A percentile compares a stretch with the other conserved stretches of the same genome.
These are phyloP conservation scores for Bipolaris victoriae DNA, from an alignment of 2,329 filamentous ascomycete species.

Conservation along the genomic window DNA sequence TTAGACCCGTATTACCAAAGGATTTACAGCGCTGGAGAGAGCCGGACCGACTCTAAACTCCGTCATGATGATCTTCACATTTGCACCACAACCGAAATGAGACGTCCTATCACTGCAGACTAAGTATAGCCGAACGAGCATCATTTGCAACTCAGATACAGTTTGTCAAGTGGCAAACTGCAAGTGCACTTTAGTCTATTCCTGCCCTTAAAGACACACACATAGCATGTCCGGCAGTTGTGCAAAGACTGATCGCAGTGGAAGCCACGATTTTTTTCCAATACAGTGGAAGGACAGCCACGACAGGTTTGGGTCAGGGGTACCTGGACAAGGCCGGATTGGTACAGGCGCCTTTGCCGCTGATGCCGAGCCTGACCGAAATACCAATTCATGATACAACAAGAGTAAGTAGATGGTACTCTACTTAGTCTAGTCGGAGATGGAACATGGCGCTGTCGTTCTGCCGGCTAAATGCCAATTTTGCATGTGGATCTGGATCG, in stretches of 20 bases:
- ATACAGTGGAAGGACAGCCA: not conserved
- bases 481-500: slow-evolving; percentile 30
- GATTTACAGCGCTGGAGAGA: not conserved
- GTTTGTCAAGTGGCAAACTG: slow-evolving; percentile 11
- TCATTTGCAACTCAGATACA: slow-evolving; percentile 4
- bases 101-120: slow-evolving; percentile 9
- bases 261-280: not conserved
- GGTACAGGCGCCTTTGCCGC: slow-evolving; percentile 24
- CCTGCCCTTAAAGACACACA: not conserved
- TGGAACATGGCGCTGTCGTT: slow-evolving; percentile 11
- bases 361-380: slow-evolving; percentile 19
- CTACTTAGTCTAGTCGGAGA: not conserved
- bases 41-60: slow-evolving; percentile 1
- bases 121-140: slow-evolving; percentile 19
- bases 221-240: not conserved
- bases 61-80: slow-evolving; percentile 29
- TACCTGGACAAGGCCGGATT: slow-evolving; percentile 3
- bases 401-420: too few species aligned
- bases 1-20: not conserved
- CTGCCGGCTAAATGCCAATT: slow-evolving; percentile 27
- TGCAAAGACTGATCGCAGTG: not conserved
- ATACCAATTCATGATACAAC: slow-evolving; percentile 1
- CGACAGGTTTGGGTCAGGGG: slow-evolving; percentile 9
- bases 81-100: slow-evolving; percentile 33
- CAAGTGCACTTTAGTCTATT: not conserved